phyloP scores from a whole-genome alignment of 2,329 filamentous ascomycete species.

The Graphiopsis chlorocephala region DNA sequence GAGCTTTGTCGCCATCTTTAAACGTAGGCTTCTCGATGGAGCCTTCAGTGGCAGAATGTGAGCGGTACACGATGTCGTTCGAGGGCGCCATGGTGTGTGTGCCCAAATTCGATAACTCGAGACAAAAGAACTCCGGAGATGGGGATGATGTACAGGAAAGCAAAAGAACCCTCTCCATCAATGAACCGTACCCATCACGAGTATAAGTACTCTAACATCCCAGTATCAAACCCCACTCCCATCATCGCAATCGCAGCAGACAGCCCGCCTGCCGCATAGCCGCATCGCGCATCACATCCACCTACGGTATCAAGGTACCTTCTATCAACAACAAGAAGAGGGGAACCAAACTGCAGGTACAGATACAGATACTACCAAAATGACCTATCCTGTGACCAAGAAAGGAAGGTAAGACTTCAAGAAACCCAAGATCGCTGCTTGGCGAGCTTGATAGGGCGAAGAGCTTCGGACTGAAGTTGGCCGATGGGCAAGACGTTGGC shows the following conservation, averaged over 20 bases:
- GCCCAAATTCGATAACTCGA: no score
- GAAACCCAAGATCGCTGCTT: constrained; percentile 4
- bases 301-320: background rate
- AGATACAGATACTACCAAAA: background rate
- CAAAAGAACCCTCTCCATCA: background rate
- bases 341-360: background rate
- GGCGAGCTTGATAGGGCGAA: constrained; percentile 11
- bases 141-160: background rate
- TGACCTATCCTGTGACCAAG: background rate
- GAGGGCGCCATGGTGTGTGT: constrained; percentile 1
- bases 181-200: no score
- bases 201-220: background rate
- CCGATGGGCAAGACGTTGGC: background rate
- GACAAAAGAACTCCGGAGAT: background rate
- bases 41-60: constrained; percentile 9
- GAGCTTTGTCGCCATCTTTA: constrained; percentile 19
- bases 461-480: constrained; percentile 5
- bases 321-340: background rate
- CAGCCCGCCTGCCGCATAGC: background rate
- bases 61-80: constrained; percentile 3
- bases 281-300: background rate
- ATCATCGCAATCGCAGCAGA: background rate
- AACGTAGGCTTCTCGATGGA: constrained; percentile 16
- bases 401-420: background rate
- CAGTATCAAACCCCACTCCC: background rate